These are phyloP conservation scores for Boletus rex-veris DNA, from an alignment of 768 basidiomycete species.

Conservation along the genomic window DNA sequence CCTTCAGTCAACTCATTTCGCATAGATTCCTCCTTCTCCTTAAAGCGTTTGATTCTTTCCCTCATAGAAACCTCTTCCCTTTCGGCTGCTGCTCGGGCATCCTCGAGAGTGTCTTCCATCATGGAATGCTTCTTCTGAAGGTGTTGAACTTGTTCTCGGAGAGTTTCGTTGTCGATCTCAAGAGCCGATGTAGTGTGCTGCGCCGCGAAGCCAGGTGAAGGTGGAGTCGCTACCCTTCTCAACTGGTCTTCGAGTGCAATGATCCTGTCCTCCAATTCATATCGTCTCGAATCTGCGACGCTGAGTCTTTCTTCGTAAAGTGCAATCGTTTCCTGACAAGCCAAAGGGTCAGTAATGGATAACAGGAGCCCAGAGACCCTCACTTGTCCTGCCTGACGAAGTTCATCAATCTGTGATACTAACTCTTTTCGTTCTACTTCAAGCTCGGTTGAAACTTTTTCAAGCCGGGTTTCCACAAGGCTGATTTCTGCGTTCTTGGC, in stretches of 20 bases:
- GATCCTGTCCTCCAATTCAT: constrained; percentile 72
- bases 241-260: constrained; percentile 54
- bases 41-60: constrained; percentile 61
- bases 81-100: constrained; percentile 65
- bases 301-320: constrained; percentile 89
- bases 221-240: constrained; percentile 28
- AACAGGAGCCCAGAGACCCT: constrained; percentile 12
- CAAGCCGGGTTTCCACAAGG: constrained; percentile 47
- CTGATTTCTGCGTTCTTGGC: constrained; percentile 62
- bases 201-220: constrained; percentile 34
- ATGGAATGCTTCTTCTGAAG: constrained; percentile 69
- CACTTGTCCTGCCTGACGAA: constrained; percentile 87
- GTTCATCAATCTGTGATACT: constrained; percentile 71
- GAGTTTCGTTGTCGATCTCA: constrained; percentile 92
- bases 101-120: constrained; percentile 85
- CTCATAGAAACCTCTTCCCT: constrained; percentile 64
- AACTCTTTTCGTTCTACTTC: constrained; percentile 66
- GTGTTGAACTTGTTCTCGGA: constrained; percentile 87
- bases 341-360: neutral
- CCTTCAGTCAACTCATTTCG: constrained; percentile 68
- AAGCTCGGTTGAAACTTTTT: constrained; percentile 43
- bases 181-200: constrained; percentile 62
- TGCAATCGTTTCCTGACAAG: constrained; percentile 83
- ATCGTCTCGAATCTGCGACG: constrained; percentile 63
- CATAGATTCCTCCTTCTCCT: constrained; percentile 69